Evolutionary conservation across 2,329 filamentous ascomycete species (phyloP), one percentile per base, ranked within the genome.

Genomic region (Myotisia sp.): DNA sequence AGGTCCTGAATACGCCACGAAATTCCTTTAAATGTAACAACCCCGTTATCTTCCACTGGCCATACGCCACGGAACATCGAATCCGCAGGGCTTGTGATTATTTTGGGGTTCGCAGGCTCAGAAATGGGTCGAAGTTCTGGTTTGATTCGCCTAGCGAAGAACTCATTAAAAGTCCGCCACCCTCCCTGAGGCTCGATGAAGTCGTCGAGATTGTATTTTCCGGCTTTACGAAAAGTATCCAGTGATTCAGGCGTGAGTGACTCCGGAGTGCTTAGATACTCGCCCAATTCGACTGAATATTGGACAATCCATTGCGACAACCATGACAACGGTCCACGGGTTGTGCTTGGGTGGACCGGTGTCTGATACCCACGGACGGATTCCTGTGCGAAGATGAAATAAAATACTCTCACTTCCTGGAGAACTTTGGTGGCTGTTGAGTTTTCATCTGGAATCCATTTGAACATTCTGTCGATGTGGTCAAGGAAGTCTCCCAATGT

Each of bases 111-210:
- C 2, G 44, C 18, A 1, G 46, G 43, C 6, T 40, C 38, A 5
- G 43, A 51, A 18, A 60, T 53, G 10, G 53, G 51, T 8, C 56
- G 46, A 19, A 43, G 33, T 5, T 51, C 54, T 3, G 47, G 45
- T 41, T 59, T 60, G 23, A 59, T 45, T 18, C 45, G 41, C 6
- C 59, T 55, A 14, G 53, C 42, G 40, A 62, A 63, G 42, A 60
- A 57, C 8, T 61, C 44, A 37, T 63, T 63, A 49, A 63, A 64
- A 13, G 53, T 53, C 6, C 41, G 42, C 37, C 48, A 58, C 3
- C 52, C 56, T 3, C 46, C 49, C 7, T 29, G 27, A 6, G 58
- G 59, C 13, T 47, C 42, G 3, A 49, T 26, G 14, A 51, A 54
- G 26, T 59, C 50, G 1, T 53, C 30, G 14, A 50, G 47, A 21